Base-by-base conservation (phyloP, 345 rosid species). In the Theobroma cacao region DNA sequence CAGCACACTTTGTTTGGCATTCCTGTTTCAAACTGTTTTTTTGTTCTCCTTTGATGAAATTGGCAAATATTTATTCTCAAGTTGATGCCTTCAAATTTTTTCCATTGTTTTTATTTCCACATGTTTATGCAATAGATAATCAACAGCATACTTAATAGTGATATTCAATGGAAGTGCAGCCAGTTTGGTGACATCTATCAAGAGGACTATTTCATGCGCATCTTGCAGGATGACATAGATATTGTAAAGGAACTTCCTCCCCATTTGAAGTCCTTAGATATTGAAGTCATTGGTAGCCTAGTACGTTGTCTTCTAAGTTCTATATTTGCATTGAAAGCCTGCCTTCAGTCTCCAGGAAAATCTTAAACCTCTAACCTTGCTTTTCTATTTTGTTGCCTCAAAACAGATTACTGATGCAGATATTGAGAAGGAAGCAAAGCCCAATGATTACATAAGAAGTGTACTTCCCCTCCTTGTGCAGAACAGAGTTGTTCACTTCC, bases 121-220 rank as follows among this genome's bases (percentile, higher is more conserved):
- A 45, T 18, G 3, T 15, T 10, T 3, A 40, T 68, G 55, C 73
- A 43, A 71, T 28, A 10, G 60, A 48, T 65, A 7, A 31, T 53
- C 12, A 50, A 70, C 58, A 69, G 38, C 67, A 75, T 48, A 45
- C 62, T 77, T n/a, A n/a, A 60, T 69, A 60, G 53, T 36, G 48
- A 15, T 18, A 18, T 81, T 80, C 72, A 17, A 64, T 66, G 82
- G 52, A 58, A 63, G n/a, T 80, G 85, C 91, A 93, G 98, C 87
- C 98, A 91, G 77, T 92, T 95, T 78, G 89, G 94, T 64, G 93
- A 95, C 77, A 89, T 95, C 73, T 95, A 93, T 80, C 94, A 92
- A 60, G 97, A 89, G 64, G 89, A 93, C 22, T 81, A 71, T 78
- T 93, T 95, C 59, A 74, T 95, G 36, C 79, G 85, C 40, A 71